Base-by-base conservation (phyloP, 2,329 filamentous ascomycete species). In the Triangularia setosa region DNA sequence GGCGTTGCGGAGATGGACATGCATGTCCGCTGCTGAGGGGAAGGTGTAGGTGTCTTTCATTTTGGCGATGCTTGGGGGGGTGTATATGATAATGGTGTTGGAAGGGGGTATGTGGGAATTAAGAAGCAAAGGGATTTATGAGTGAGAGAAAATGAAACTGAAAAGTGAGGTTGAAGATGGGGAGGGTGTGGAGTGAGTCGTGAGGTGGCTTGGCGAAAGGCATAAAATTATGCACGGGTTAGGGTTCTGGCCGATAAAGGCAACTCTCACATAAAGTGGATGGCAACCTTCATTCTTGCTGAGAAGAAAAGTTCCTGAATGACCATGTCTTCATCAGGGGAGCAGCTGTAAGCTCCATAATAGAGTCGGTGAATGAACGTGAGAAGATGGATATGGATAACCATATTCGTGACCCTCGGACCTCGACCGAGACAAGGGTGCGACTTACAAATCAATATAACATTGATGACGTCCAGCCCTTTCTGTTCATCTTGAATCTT, bases 1-100 rank as follows among this genome's bases (percentile, higher is more conserved):
- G n/a, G 69, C 89, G 75, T 91, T 86, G 28, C 89, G 85, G 69
- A 92, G 79, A 75, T 92, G 89, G 71, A 91, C 89, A 71, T 89
- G 87, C 77, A 90, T 86, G 75, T 90, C 88, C 60, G 87, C 87
- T 66, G 86, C 80, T 23, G 87, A 82, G 58, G 87, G 86, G 71
- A 90, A 80, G 78, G 86, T 82, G 53, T 74, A 72, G 33, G 66
- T 72, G 65, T 75, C 71, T 60, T 72, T 69, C 54, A 77, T 48
- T 21, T 48, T 48, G 40, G 18, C 40, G 40, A 4, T 40, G 33
- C 71, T 62, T 71, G 11, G 3, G 30, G 30, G 9, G 30, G n/a
- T n/a, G 65, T 74, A 76, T 76, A 55, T 65, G 70, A 33, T 7
- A 4, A 14, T 64, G 21, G 48, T 24, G 23, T 62, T 24, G 9